These are phyloP conservation scores for Penicillium sp. DNA, from an alignment of 2,329 filamentous ascomycete species.

Conservation along the genomic window DNA sequence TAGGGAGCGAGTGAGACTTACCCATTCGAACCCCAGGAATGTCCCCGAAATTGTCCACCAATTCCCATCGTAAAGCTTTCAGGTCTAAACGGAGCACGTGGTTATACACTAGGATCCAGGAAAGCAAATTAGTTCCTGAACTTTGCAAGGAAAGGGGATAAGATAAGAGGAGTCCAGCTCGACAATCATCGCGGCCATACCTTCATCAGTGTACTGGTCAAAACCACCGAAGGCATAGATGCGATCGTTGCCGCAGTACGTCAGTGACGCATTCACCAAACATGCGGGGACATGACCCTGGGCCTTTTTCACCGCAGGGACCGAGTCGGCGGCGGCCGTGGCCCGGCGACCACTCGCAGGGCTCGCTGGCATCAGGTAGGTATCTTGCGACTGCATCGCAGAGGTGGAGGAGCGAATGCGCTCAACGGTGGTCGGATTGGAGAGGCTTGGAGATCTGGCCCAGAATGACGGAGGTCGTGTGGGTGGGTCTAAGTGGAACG, in stretches of 20 bases:
- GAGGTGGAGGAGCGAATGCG: slow-evolving; percentile 41
- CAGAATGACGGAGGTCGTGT: slow-evolving; percentile 29
- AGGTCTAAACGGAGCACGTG: slow-evolving; percentile 91
- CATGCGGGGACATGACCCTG: slow-evolving; percentile 84
- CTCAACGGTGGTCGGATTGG: slow-evolving; percentile 27
- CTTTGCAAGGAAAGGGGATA: not conserved
- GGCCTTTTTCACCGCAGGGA: slow-evolving; percentile 78
- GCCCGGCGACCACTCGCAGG: slow-evolving; percentile 67
- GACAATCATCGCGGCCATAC: slow-evolving; percentile 33
- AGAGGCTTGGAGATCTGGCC: slow-evolving; percentile 32
- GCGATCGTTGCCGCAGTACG: slow-evolving; percentile 96
- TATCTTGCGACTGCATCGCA: slow-evolving; percentile 61
- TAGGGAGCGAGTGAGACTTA: slow-evolving; percentile 40
- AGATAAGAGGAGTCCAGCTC: slow-evolving; percentile 5
- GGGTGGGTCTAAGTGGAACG: slow-evolving; percentile 39
- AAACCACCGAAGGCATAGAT: slow-evolving; percentile 99
- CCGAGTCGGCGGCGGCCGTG: slow-evolving; percentile 69
- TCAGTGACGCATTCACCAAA: slow-evolving; percentile 96
- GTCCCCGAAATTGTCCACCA: slow-evolving; percentile 98
- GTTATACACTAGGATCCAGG: slow-evolving; percentile 71
- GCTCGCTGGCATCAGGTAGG: slow-evolving; percentile 89
- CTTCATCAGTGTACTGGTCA: slow-evolving; percentile 97
- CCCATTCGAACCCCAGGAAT: slow-evolving; percentile 97
- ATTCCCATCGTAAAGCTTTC: slow-evolving; percentile 83
- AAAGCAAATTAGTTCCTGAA: slow-evolving; percentile 6